These are phyloP conservation scores for Aureobasidium leucospermi DNA, from an alignment of 2,329 filamentous ascomycete genomes.

Conservation along the genomic window DNA sequence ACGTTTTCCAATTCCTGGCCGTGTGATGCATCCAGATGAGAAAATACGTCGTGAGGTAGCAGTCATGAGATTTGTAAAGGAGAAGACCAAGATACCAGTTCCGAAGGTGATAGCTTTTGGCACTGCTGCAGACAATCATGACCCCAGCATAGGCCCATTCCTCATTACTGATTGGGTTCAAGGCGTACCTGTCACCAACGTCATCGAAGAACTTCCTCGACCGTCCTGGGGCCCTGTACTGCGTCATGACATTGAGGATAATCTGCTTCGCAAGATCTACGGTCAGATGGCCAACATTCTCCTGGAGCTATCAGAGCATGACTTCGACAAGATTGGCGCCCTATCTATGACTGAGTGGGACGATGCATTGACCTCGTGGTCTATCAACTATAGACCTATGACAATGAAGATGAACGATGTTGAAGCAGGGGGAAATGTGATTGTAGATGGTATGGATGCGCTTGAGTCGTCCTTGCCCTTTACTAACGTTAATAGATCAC, in stretches of 20 bases:
- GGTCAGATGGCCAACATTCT: neutral
- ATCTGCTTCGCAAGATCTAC: neutral
- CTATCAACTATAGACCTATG: neutral
- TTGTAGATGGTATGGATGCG: neutral
- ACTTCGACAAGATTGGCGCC: neutral
- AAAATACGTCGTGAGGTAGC: neutral
- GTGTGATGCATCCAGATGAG: neutral
- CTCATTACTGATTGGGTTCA: neutral
- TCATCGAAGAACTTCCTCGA: neutral
- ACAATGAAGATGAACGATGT: neutral
- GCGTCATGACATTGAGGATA: neutral
- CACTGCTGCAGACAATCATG: neutral
- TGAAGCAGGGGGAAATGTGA: slow-evolving; percentile 3
- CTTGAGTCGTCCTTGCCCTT: neutral
- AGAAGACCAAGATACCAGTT: neutral
- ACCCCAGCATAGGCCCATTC: neutral
- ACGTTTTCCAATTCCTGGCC: neutral
- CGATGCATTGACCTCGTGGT: neutral
- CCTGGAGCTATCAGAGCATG: neutral
- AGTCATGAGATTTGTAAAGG: neutral
- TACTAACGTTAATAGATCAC: neutral
- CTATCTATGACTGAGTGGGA: neutral
- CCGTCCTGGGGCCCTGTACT: neutral
- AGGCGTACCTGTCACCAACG: neutral
- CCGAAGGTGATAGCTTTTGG: neutral